Base-by-base conservation (phyloP, 495 filamentous ascomycete species). In the Aspergillus kassunensis region DNA sequence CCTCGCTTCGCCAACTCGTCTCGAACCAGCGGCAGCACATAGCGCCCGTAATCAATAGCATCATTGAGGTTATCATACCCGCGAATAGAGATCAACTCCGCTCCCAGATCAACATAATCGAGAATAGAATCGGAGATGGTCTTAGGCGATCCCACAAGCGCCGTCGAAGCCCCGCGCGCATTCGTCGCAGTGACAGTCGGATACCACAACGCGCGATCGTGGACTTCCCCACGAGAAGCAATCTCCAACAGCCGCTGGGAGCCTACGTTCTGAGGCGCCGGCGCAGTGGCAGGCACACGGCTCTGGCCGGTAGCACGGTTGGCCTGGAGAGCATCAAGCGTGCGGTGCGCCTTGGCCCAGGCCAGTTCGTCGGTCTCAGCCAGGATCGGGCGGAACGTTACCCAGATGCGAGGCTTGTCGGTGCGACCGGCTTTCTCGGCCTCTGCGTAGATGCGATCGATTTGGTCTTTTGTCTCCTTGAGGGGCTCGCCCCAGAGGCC, bases 401-500 rank as follows among this genome's bases (percentile, higher is more conserved):
- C 77, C 77, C 77, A 80, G 54, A 80, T 78, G 2, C 75, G 68
- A 6, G 77, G 77, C 3, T 70, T 58, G 45, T 79, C 74, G 3
- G 50, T 53, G 19, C 64, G 58, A 9, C 76, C 76, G 7, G 75
- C 77, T 18, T 67, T 66, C 5, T 57, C 71, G 6, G 76, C 67
- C 52, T 73, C 77, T 7, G 70, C 73, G 31, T 78, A 79, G 55
- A 80, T 75, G 2, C 71, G 71, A 53, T 78, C 75, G 56, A 80
- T 77, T 54, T 80, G 77, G 46, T 77, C 65, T 59, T 75, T 76
- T 0, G 76, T 79, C 45, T 80, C 76, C 61, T 79, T 79, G 1
- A 80, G 59, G 1, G 77, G 77, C 49, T 80, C 77, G 11, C 77
- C 77, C 77, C 77, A 80, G 6, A 80, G 69, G 1, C 77, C 77